Percentiles rank a stretch among this genome's conserved stretches.
phyloP scores from a whole-genome alignment of 2,329 filamentous ascomycete genomes.

The Fusarium irregulare region DNA sequence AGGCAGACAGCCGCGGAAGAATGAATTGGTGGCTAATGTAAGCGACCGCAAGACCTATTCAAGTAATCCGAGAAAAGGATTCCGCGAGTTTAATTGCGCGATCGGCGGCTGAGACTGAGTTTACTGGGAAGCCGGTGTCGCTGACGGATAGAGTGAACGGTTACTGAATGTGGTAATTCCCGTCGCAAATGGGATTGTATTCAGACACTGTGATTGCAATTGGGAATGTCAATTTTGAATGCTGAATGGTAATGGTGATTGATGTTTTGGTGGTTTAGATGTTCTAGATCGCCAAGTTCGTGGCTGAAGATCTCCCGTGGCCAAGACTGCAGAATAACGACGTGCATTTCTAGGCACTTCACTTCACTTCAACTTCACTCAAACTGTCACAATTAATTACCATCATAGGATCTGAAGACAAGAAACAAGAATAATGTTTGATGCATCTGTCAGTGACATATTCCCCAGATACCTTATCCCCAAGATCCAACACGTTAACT shows the following conservation, averaged over 20 bases:
- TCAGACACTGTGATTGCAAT: neutral
- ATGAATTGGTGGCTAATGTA: slow-evolving; percentile 1
- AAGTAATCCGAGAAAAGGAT: slow-evolving; percentile 3
- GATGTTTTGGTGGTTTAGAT: neutral
- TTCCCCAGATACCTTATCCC: neutral
- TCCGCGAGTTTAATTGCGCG: slow-evolving; percentile 5
- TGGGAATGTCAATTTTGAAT: neutral
- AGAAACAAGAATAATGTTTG: neutral
- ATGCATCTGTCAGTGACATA: neutral
- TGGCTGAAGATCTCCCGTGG: slow-evolving; percentile 30
- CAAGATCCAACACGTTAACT: neutral
- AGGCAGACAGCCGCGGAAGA: neutral
- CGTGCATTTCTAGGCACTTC: neutral
- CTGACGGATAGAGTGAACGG: neutral
- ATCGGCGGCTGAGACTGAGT: slow-evolving; percentile 8
- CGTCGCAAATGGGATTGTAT: neutral
- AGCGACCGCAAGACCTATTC: slow-evolving; percentile 9
- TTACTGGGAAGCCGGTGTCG: neutral
- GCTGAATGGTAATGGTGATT: neutral
- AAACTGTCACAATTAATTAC: neutral
- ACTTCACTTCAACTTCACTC: neutral
- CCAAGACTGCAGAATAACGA: slow-evolving; percentile 24
- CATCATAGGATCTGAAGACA: too few relatives aligned
- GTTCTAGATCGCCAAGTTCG: slow-evolving; percentile 26
- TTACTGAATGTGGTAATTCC: neutral